These are phyloP conservation scores for Fraxinus paxiana DNA, from an alignment of 305 asterid species.

Conservation along the genomic window DNA sequence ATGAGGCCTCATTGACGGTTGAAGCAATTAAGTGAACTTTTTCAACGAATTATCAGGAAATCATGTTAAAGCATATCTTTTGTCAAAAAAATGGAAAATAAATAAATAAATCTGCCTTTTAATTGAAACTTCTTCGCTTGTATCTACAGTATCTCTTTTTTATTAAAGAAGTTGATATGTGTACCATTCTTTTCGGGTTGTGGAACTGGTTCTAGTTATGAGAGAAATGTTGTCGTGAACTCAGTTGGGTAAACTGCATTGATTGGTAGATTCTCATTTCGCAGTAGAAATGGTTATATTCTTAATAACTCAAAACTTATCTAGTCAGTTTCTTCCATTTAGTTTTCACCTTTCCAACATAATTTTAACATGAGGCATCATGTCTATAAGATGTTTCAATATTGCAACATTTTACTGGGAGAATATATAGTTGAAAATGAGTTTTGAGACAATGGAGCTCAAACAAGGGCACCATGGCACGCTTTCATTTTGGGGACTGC, in stretches of 20 bases:
- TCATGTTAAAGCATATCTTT: not conserved
- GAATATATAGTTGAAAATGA: not conserved
- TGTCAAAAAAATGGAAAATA: not conserved
- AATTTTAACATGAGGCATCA: not conserved
- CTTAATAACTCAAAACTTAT: not conserved
- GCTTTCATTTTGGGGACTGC: not conserved
- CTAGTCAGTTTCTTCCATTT: not conserved
- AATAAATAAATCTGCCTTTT: not conserved
- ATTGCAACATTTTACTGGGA: not conserved
- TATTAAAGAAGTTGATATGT: not conserved
- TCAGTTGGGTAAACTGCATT: not conserved
- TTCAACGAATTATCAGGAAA: not conserved
- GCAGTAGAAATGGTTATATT: not conserved
- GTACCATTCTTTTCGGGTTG: not conserved
- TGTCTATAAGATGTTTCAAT: not conserved
- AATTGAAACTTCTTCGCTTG: not conserved
- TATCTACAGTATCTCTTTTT: not conserved
- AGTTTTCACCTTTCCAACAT: not conserved
- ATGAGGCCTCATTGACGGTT: not conserved
- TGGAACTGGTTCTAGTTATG: not conserved
- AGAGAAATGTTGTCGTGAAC: not conserved
- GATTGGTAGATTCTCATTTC: not conserved
- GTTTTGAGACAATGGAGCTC: not conserved
- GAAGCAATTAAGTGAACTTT: constrained; percentile 1
- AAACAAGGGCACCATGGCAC: not conserved